Conservation (phyloP, 345 rosid species). For the Citrus sp. region DNA sequence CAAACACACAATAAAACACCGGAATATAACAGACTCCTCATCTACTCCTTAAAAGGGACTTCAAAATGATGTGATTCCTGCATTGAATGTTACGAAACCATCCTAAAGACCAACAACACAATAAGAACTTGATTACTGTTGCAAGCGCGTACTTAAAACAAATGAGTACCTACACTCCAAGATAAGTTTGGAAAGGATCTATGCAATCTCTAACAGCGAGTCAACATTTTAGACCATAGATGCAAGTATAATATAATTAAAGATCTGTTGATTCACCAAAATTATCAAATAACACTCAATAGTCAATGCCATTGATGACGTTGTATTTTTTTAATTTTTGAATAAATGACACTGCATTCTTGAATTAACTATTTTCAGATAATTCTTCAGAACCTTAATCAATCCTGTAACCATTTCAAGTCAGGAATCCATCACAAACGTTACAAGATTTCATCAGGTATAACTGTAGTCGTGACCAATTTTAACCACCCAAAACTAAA, state of each 20-base stretch:
- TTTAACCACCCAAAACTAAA: neutral
- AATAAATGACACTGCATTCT: neutral
- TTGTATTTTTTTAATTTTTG: too few species aligned
- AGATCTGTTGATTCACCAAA: neutral
- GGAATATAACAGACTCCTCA: slow-evolving; percentile 1
- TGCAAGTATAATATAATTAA: neutral
- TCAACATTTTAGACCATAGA: neutral
- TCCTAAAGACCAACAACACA: neutral
- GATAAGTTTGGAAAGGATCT: neutral
- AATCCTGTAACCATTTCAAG: neutral
- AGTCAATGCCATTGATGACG: neutral
- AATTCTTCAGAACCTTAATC: neutral
- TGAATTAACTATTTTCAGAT: neutral
- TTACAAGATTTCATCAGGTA: neutral
- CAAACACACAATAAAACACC: neutral
- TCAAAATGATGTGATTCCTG: neutral
- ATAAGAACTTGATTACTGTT: neutral
- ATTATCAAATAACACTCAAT: neutral
- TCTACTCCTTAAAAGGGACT: neutral
- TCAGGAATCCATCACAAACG: neutral
- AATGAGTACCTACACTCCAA: neutral
- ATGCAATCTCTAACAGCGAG: neutral
- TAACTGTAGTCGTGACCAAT: neutral
- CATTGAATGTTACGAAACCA: neutral
- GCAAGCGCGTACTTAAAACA: neutral